Evolutionary conservation across 208 protist genomes (phyloP).

Genomic region (Lotmaria passim): DNA sequence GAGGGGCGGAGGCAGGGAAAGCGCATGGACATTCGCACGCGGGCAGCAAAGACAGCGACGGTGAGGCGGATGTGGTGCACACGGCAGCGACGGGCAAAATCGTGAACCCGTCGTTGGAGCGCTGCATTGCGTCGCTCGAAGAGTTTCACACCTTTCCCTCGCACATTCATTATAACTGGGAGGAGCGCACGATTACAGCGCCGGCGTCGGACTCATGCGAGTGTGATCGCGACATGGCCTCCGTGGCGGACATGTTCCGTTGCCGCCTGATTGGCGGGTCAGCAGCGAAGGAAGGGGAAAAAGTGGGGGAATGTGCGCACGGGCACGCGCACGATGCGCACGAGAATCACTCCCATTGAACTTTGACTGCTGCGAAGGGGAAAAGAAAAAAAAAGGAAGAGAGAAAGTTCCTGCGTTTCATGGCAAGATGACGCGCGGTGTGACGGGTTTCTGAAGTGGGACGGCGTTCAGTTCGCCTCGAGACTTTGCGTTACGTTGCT

Average conservation of each 20-base stretch:
- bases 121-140: slow-evolving; percentile 40
- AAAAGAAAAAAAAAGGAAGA: background rate
- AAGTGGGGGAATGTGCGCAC: background rate
- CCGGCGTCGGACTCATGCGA: slow-evolving; percentile 40
- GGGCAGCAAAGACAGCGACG: background rate
- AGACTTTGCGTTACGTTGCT: too few species aligned
- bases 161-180: slow-evolving; percentile 69
- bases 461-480: too few species aligned
- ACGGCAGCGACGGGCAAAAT: slow-evolving; percentile 40
- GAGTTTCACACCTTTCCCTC: slow-evolving; percentile 61
- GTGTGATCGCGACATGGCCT: slow-evolving; percentile 67
- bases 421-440: too few species aligned
- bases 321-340: slow-evolving; percentile 7
- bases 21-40: background rate
- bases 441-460: too few species aligned
- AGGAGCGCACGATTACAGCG: slow-evolving; percentile 45
- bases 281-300: background rate
- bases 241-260: slow-evolving; percentile 61
- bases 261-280: slow-evolving; percentile 19
- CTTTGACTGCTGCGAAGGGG: too few species aligned
- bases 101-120: slow-evolving; percentile 62
- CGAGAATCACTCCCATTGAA: slow-evolving; percentile 4
- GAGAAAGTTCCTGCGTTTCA: too few species aligned
- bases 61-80: background rate
- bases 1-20: background rate